Percentiles rank a stretch among this genome's conserved stretches.
phyloP scores from a whole-genome alignment of 352 stramenopile genomes.

The Phytophthora sansomeana region DNA sequence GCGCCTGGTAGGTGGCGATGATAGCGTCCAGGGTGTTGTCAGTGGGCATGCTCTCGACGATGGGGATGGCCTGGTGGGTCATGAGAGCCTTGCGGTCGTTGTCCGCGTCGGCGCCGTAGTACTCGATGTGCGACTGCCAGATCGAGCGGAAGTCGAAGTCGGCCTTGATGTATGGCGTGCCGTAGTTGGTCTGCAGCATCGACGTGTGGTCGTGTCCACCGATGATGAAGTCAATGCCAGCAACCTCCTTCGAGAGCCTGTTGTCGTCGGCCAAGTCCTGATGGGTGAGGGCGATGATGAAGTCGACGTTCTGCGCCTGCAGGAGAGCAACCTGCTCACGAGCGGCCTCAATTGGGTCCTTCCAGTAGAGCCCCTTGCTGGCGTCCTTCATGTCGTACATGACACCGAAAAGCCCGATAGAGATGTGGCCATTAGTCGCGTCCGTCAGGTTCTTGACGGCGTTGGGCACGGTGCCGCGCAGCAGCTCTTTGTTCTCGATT shows the following conservation, averaged over 20 bases:
- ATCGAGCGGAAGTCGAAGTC: slow-evolving; percentile 80
- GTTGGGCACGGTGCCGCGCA: slow-evolving; percentile 60
- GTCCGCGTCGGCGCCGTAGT: slow-evolving; percentile 45
- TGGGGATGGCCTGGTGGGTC: slow-evolving; percentile 59
- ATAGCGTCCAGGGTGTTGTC: slow-evolving; percentile 57
- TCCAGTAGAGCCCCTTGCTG: slow-evolving; percentile 72
- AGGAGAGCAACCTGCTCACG: slow-evolving; percentile 58
- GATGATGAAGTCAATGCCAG: slow-evolving; percentile 71
- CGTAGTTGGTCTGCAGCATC: slow-evolving; percentile 80
- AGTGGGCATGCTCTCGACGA: slow-evolving; percentile 63
- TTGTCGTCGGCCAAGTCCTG: slow-evolving; percentile 79
- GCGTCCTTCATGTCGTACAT: slow-evolving; percentile 83
- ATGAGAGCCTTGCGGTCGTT: slow-evolving; percentile 52
- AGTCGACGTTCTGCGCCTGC: slow-evolving; percentile 56
- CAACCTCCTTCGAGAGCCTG: slow-evolving; percentile 70
- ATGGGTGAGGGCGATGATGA: slow-evolving; percentile 80
- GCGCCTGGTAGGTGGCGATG: slow-evolving; percentile 53
- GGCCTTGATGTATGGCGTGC: slow-evolving; percentile 77
- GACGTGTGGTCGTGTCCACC: slow-evolving; percentile 77
- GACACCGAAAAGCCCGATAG: slow-evolving; percentile 74
- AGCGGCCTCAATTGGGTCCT: slow-evolving; percentile 65
- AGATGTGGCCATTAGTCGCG: slow-evolving; percentile 51
- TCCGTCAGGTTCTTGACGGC: slow-evolving; percentile 61
- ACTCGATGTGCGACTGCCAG: slow-evolving; percentile 69
- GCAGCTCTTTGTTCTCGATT: slow-evolving; percentile 43